phyloP scores from a whole-genome alignment of 805 yeast genomes.

The Starmerella roubikii region DNA sequence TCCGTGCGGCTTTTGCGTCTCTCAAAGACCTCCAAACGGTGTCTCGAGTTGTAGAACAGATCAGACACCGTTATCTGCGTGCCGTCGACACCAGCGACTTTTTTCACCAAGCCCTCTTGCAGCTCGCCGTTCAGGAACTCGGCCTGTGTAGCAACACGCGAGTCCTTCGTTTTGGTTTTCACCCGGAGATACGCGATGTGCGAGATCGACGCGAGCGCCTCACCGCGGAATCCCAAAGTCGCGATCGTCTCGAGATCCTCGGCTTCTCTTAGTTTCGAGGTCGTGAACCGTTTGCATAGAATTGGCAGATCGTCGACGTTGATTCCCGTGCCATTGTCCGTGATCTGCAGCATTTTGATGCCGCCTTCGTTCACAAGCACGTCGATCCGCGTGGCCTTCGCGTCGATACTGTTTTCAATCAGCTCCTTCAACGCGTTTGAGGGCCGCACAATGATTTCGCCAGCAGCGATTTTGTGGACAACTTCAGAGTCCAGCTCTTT shows the following conservation, averaged over 20 bases:
- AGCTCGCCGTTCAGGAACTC: slow-evolving; percentile 56
- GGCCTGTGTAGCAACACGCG: slow-evolving; percentile 58
- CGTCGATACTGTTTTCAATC: slow-evolving; percentile 86
- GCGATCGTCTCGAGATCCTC: slow-evolving; percentile 59
- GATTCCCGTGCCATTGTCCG: slow-evolving; percentile 85
- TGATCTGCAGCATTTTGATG: slow-evolving; percentile 64
- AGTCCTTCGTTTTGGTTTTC: slow-evolving; percentile 49
- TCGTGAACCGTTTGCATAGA: slow-evolving; percentile 84
- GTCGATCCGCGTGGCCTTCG: slow-evolving; percentile 60
- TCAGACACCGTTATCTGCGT: slow-evolving; percentile 80
- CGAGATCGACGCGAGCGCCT: slow-evolving; percentile 87
- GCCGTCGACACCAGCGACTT: slow-evolving; percentile 78
- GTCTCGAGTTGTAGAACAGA: slow-evolving; percentile 74
- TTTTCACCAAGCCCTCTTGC: slow-evolving; percentile 31
- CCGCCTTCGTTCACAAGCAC: slow-evolving; percentile 88
- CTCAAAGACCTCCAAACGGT: slow-evolving; percentile 50
- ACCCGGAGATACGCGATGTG: slow-evolving; percentile 77
- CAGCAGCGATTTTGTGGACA: slow-evolving; percentile 89
- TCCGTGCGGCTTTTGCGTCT: slow-evolving; percentile 22
- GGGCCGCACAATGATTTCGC: slow-evolving; percentile 88
- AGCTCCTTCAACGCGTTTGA: slow-evolving; percentile 88
- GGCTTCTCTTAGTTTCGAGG: slow-evolving; percentile 63
- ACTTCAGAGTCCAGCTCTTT: slow-evolving; percentile 46
- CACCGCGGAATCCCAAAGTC: slow-evolving; percentile 94
- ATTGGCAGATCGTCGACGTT: slow-evolving; percentile 52